phyloP scores from a whole-genome alignment of 1,284 basidiomycete genomes.

The Trametes pubescens region DNA sequence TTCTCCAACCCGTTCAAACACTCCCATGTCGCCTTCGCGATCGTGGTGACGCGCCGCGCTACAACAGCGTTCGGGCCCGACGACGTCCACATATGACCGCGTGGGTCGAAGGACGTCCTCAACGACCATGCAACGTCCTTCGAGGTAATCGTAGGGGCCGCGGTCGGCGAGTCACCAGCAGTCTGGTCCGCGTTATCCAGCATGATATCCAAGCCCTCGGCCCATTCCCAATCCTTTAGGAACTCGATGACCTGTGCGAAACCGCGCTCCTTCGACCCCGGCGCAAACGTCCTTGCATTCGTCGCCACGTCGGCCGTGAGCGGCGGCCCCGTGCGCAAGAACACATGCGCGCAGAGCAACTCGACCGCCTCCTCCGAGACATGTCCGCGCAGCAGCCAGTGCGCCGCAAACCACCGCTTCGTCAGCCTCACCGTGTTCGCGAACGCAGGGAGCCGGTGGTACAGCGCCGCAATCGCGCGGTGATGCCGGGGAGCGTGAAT shows the following conservation, averaged over 20 bases:
- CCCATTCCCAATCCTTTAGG: conserved; percentile 88
- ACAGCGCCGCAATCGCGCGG: conserved; percentile 80
- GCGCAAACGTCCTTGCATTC: conserved; percentile 49
- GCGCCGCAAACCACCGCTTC: conserved; percentile 92
- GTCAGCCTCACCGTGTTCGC: conserved; percentile 87
- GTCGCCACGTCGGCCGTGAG: conserved; percentile 40
- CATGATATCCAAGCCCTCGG: conserved; percentile 68
- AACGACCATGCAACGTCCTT: conserved; percentile 79
- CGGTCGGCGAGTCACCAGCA: conserved; percentile 16
- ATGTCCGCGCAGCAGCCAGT: conserved; percentile 83
- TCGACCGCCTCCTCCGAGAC: conserved; percentile 85
- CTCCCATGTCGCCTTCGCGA: conserved; percentile 79
- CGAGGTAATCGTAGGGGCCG: conserved; percentile 37
- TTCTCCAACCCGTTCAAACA: conserved; percentile 55
- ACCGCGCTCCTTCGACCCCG: conserved; percentile 80
- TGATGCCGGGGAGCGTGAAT: conserved; percentile 87
- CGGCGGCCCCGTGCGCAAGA: conserved; percentile 51
- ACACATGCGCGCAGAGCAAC: conserved; percentile 78
- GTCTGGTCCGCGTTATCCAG: conserved; percentile 55
- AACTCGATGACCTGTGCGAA: conserved; percentile 82
- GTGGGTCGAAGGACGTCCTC: conserved; percentile 81
- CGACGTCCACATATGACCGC: conserved; percentile 81
- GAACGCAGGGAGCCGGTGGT: conserved; percentile 84
- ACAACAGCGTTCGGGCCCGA: conserved; percentile 71
- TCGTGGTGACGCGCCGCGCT: conserved; percentile 71